Percentiles rank a stretch among this genome's conserved stretches.
These are phyloP conservation scores for Blastomyces silverae DNA, from an alignment of 2,329 filamentous ascomycete genomes.

Conservation along the genomic window DNA sequence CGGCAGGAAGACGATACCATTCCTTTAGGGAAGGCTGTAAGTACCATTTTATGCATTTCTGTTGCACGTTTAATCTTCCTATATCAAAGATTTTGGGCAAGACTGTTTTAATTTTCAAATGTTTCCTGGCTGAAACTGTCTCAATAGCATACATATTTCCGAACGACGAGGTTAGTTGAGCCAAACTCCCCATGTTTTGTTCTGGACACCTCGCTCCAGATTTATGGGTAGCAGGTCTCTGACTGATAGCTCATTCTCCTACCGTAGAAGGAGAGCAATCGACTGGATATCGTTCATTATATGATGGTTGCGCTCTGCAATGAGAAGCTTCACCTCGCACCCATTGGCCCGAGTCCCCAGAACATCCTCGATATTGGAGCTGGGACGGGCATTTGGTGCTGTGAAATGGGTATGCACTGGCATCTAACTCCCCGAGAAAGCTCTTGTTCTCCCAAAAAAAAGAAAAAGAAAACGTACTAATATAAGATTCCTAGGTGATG, in stretches of 20 bases:
- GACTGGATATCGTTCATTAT: slow-evolving; percentile 37
- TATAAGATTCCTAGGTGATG: slow-evolving; percentile 20
- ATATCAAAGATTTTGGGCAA: neutral
- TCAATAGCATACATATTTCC: slow-evolving; percentile 27
- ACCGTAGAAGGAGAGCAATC: slow-evolving; percentile 27
- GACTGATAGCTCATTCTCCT: neutral
- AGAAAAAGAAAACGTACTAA: neutral
- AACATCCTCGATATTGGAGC: slow-evolving; percentile 30
- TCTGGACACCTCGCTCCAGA: neutral
- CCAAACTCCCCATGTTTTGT: neutral
- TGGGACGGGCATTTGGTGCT: slow-evolving; percentile 30
- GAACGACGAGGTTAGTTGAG: slow-evolving; percentile 31
- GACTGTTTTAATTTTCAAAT: neutral
- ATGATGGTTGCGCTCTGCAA: slow-evolving; percentile 24
- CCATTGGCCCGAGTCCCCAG: slow-evolving; percentile 20
- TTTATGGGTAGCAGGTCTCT: neutral
- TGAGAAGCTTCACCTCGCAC: slow-evolving; percentile 30
- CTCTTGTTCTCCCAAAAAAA: neutral
- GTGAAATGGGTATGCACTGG: slow-evolving; percentile 26
- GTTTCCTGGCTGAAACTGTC: neutral
- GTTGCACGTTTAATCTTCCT: neutral
- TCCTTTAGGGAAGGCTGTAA: slow-evolving; percentile 10
- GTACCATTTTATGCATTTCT: neutral
- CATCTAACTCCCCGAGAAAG: neutral
- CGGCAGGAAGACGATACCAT: slow-evolving; percentile 10